Conservation (phyloP, 1,139 yeast species). For the Groenewaldozyma auringiensis region DNA sequence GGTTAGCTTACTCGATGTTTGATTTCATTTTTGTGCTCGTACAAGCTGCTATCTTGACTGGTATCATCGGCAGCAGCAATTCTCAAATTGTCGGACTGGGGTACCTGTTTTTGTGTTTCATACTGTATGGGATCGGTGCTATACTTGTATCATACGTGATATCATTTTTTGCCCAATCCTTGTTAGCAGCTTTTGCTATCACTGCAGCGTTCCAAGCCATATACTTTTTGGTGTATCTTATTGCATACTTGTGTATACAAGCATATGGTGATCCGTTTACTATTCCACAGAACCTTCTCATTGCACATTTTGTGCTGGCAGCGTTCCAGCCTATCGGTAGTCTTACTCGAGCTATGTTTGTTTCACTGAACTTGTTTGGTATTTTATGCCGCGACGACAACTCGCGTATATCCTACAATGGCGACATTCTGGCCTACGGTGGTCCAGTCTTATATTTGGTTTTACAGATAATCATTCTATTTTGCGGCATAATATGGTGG, state of each 20-base stretch:
- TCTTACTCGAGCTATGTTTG: slow-evolving; percentile 28
- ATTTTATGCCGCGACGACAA: slow-evolving; percentile 24
- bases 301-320: slow-evolving; percentile 27
- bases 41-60: slow-evolving; percentile 23
- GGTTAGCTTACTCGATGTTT: slow-evolving; percentile 30
- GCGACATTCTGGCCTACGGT: slow-evolving; percentile 30
- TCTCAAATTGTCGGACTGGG: slow-evolving; percentile 27
- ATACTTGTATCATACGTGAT: slow-evolving; percentile 26
- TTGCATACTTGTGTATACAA: slow-evolving; percentile 28
- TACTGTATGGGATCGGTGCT: slow-evolving; percentile 29
- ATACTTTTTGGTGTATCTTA: slow-evolving; percentile 28
- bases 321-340: slow-evolving; percentile 27
- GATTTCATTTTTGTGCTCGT: slow-evolving; percentile 23
- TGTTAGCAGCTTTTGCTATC: slow-evolving; percentile 33
- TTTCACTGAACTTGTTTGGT: slow-evolving; percentile 31
- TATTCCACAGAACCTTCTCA: slow-evolving; percentile 19
- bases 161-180: slow-evolving; percentile 29
- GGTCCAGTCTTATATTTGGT: slow-evolving; percentile 31
- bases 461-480: slow-evolving; percentile 23
- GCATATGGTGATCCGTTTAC: slow-evolving; percentile 27
- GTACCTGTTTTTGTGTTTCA: slow-evolving; percentile 27
- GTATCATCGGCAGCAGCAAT: slow-evolving; percentile 23
- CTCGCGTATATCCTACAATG: slow-evolving; percentile 22
- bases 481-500: slow-evolving; percentile 28
- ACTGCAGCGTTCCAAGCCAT: slow-evolving; percentile 30